Evolutionary conservation across 768 basidiomycete genomes (phyloP).

Genomic region (Kwoniella newhampshirensis): DNA sequence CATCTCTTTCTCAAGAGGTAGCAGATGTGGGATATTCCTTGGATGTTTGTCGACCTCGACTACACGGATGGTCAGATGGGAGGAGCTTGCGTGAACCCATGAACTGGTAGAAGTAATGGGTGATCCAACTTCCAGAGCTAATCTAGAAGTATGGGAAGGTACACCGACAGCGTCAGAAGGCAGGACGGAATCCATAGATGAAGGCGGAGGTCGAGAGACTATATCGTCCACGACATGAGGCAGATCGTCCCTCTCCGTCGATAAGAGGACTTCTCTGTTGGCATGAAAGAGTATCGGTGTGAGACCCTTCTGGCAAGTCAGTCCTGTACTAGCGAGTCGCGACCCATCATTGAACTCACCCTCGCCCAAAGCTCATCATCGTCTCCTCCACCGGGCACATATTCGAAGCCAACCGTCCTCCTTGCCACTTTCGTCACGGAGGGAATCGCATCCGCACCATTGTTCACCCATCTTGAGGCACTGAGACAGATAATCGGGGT

Average conservation of each 20-base stretch:
- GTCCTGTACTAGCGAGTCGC: constrained; percentile 5
- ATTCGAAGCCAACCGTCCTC: constrained; percentile 70
- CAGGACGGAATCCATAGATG: neutral
- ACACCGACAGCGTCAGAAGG: constrained; percentile 1
- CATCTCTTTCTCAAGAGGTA: constrained; percentile 2
- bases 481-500: constrained; percentile 77
- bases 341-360: constrained; percentile 55
- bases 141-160: constrained; percentile 11
- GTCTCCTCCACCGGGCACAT: constrained; percentile 92
- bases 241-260: constrained; percentile 59
- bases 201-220: constrained; percentile 7
- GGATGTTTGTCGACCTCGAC: constrained; percentile 19
- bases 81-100: neutral
- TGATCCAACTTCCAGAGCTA: constrained; percentile 29
- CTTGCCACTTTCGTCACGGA: constrained; percentile 26
- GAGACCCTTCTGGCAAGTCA: constrained; percentile 61
- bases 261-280: constrained; percentile 59
- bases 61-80: constrained; percentile 10
- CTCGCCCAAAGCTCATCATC: constrained; percentile 89
- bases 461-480: constrained; percentile 68
- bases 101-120: constrained; percentile 3
- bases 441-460: constrained; percentile 52
- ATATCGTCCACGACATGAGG: constrained; percentile 53
- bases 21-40: constrained; percentile 8
- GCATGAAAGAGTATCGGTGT: constrained; percentile 73